A percentile compares a stretch with the other conserved stretches of the same genome.
These are phyloP conservation scores for Sporothrix globosa DNA, from an alignment of 2,329 filamentous ascomycete species.

Conservation along the genomic window DNA sequence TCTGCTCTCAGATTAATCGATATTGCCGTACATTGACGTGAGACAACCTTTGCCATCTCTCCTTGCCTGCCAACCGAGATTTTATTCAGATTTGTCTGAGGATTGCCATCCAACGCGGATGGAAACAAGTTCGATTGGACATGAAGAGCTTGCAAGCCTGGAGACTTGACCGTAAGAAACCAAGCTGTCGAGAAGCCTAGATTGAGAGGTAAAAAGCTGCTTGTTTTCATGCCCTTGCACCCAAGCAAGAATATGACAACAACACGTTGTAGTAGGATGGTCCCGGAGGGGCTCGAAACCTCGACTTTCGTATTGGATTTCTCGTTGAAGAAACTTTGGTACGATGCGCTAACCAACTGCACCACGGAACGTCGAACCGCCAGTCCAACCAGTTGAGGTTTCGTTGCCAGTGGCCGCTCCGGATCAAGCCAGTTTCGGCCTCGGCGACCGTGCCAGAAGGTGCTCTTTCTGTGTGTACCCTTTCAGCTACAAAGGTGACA, in stretches of 20 bases:
- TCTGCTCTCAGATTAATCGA: neutral
- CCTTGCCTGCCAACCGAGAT: too few species aligned
- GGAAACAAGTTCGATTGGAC: neutral
- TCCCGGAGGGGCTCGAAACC: slow-evolving; percentile 30
- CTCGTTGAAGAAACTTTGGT: neutral
- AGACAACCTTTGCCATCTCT: too few species aligned
- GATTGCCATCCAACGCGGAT: neutral
- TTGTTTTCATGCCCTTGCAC: too few species aligned
- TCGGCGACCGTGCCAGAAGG: neutral
- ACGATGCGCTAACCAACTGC: slow-evolving; percentile 31
- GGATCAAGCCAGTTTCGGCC: neutral
- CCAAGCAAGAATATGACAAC: neutral
- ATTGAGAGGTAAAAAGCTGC: neutral
- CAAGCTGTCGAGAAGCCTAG: neutral
- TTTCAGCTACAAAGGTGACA: neutral
- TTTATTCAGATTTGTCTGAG: neutral
- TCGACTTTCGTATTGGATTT: slow-evolving; percentile 26
- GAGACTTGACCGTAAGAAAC: neutral
- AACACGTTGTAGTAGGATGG: slow-evolving; percentile 8
- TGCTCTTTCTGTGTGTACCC: neutral
- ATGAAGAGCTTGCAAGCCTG: neutral
- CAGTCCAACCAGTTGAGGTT: neutral
- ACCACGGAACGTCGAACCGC: slow-evolving; percentile 22
- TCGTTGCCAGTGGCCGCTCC: slow-evolving; percentile 5
- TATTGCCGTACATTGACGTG: too few species aligned